phyloP scores from a whole-genome alignment of 805 yeast genomes.

The Diddensiella caesifluorescens region DNA sequence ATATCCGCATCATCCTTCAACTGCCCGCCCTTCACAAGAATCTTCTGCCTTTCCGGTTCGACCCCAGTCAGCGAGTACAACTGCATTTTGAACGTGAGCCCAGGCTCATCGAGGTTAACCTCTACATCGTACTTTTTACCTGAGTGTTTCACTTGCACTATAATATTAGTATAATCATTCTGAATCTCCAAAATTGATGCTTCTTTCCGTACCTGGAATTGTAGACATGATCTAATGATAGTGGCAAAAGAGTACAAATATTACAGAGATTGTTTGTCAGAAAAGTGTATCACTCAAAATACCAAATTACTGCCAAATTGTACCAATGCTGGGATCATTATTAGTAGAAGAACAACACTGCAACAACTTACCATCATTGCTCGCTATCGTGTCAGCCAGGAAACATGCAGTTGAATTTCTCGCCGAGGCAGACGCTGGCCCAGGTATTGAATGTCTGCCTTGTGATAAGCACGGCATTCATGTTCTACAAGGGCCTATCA shows the following conservation, averaged over 20 bases:
- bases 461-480: slow-evolving; percentile 82
- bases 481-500: slow-evolving; percentile 83
- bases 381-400: too few relatives aligned
- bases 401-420: slow-evolving; percentile 14
- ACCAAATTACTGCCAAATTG: not conserved
- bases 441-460: slow-evolving; percentile 69
- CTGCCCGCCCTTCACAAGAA: slow-evolving; percentile 84
- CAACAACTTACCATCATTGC: too few relatives aligned
- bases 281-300: not conserved
- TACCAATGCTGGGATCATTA: too few relatives aligned
- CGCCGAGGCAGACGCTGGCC: slow-evolving; percentile 17
- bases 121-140: slow-evolving; percentile 60
- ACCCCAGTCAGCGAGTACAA: slow-evolving; percentile 71
- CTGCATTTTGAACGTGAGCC: slow-evolving; percentile 58
- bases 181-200: not conserved
- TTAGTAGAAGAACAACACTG: too few relatives aligned
- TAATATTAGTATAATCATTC: not conserved
- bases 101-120: slow-evolving; percentile 51
- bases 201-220: slow-evolving; percentile 9
- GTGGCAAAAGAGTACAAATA: not conserved
- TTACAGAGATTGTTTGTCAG: not conserved
- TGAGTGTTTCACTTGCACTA: slow-evolving; percentile 52
- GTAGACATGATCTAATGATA: slow-evolving; percentile 1
- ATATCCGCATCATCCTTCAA: slow-evolving; percentile 64
- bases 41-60: slow-evolving; percentile 86